phyloP scores from a whole-genome alignment of 257 asterid species.

The Gentiana macrophylla region DNA sequence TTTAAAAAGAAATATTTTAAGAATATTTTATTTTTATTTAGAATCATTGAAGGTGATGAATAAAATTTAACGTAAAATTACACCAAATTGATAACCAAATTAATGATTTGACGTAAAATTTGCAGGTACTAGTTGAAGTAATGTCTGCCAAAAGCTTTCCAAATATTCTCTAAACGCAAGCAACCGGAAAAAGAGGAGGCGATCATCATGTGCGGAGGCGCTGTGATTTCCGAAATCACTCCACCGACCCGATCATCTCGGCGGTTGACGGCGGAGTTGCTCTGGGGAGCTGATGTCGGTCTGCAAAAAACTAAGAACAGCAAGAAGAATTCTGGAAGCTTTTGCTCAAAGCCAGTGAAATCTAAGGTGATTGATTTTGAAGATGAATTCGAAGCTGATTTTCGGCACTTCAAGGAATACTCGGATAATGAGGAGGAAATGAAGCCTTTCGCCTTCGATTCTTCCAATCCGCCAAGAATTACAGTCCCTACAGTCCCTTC shows the following conservation, averaged over 20 bases:
- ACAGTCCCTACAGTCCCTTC: background rate
- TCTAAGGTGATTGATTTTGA: constrained; percentile 42
- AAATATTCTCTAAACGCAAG: too few species aligned
- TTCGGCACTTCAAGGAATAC: constrained; percentile 64
- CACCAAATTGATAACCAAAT: too few species aligned
- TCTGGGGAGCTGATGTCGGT: constrained; percentile 56
- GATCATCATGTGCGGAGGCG: constrained; percentile 77
- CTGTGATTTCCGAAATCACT: constrained; percentile 52
- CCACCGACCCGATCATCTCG: constrained; percentile 56
- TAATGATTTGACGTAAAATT: too few species aligned
- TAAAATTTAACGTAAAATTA: too few species aligned
- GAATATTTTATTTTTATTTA: too few species aligned
- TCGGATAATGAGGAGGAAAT: constrained; percentile 40
- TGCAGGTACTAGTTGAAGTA: too few species aligned
- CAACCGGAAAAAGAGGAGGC: constrained; percentile 3
- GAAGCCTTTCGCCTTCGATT: constrained; percentile 44
- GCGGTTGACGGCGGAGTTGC: constrained; percentile 64
- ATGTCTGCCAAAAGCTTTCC: too few species aligned
- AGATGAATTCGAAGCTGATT: constrained; percentile 78
- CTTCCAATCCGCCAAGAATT: constrained; percentile 24
- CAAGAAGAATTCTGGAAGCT: constrained; percentile 23
- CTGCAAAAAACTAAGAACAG: constrained; percentile 16
- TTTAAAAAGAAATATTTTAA: too few species aligned
- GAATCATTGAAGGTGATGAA: too few species aligned
- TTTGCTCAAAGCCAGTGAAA: constrained; percentile 33